These are phyloP conservation scores for Blepharisma stoltei DNA, from an alignment of 73 alveolate genomes.

Conservation along the genomic window DNA sequence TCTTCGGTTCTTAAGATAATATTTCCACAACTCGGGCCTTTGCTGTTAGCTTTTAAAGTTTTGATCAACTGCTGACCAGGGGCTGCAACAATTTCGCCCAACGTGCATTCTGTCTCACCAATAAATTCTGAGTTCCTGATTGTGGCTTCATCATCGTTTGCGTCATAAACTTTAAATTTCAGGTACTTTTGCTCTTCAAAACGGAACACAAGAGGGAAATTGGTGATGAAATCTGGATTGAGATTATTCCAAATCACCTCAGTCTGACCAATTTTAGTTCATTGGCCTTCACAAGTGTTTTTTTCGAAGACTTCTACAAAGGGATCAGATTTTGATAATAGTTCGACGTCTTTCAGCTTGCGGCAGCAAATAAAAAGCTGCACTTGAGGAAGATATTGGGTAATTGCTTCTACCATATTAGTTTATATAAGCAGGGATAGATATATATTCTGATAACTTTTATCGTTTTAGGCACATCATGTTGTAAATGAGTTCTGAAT, in stretches of 20 bases:
- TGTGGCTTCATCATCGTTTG: constrained; percentile 28
- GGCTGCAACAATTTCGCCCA: constrained; percentile 44
- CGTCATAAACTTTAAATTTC: constrained; percentile 36
- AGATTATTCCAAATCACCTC: constrained; percentile 59
- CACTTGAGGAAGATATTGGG: not conserved
- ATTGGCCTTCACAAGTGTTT: constrained; percentile 25
- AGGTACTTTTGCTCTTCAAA: constrained; percentile 54
- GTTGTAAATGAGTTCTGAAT: no score
- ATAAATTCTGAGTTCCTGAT: constrained; percentile 1
- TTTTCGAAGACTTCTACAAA: constrained; percentile 29
- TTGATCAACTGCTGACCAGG: constrained; percentile 29
- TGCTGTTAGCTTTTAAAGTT: not conserved
- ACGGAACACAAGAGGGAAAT: constrained; percentile 47
- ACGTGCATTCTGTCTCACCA: constrained; percentile 42
- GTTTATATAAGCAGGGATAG: no score
- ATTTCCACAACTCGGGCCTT: constrained; percentile 39
- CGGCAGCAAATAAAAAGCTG: constrained; percentile 59
- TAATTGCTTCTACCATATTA: no score
- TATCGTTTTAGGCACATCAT: no score
- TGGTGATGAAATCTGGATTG: constrained; percentile 72
- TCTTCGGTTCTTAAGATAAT: constrained; percentile 34
- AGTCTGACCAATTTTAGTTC: constrained; percentile 59
- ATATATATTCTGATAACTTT: no score
- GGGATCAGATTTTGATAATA: constrained; percentile 63
- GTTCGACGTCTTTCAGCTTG: constrained; percentile 61